These are phyloP conservation scores for Fusarium drepaniforme DNA, from an alignment of 2,329 filamentous ascomycete species.

Conservation along the genomic window DNA sequence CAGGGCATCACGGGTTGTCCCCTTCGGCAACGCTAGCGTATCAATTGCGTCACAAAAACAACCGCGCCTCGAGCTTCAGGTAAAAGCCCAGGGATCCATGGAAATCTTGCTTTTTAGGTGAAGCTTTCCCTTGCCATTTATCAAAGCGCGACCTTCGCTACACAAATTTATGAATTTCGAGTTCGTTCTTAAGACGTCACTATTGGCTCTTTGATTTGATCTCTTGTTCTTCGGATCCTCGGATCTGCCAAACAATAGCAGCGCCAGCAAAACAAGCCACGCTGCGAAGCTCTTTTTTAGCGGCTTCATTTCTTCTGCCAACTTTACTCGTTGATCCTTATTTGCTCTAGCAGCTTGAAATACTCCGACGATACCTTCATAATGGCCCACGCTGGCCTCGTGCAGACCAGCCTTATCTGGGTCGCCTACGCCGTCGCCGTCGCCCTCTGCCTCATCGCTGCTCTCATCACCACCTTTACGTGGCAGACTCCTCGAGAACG, in stretches of 20 bases:
- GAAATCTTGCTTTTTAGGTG: slow-evolving; percentile 28
- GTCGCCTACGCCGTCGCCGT: slow-evolving; percentile 90
- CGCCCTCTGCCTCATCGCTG: slow-evolving; percentile 79
- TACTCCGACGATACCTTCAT: slow-evolving; percentile 18
- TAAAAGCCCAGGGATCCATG: slow-evolving; percentile 16
- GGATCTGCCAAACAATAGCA: slow-evolving; percentile 21
- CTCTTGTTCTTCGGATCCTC: slow-evolving; percentile 10
- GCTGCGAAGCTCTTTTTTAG: slow-evolving; percentile 14
- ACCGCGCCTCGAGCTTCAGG: slow-evolving; percentile 28
- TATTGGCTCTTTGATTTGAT: slow-evolving; percentile 13
- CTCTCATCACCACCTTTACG: slow-evolving; percentile 87
- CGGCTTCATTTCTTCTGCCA: slow-evolving; percentile 16
- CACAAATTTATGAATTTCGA: slow-evolving; percentile 3
- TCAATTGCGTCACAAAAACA: slow-evolving; percentile 44
- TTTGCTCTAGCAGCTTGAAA: not conserved
- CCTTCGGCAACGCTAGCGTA: slow-evolving; percentile 30
- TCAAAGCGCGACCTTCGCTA: slow-evolving; percentile 7
- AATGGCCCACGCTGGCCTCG: slow-evolving; percentile 67
- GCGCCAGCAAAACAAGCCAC: slow-evolving; percentile 16
- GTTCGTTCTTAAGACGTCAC: slow-evolving; percentile 26
- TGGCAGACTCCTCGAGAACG: slow-evolving; percentile 93
- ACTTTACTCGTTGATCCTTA: slow-evolving; percentile 21
- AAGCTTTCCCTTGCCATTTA: slow-evolving; percentile 24
- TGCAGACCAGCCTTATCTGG: slow-evolving; percentile 95
- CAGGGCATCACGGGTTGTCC: slow-evolving; percentile 12